phyloP scores from a whole-genome alignment of 768 basidiomycete species.

The Exsudoporus frostii region DNA sequence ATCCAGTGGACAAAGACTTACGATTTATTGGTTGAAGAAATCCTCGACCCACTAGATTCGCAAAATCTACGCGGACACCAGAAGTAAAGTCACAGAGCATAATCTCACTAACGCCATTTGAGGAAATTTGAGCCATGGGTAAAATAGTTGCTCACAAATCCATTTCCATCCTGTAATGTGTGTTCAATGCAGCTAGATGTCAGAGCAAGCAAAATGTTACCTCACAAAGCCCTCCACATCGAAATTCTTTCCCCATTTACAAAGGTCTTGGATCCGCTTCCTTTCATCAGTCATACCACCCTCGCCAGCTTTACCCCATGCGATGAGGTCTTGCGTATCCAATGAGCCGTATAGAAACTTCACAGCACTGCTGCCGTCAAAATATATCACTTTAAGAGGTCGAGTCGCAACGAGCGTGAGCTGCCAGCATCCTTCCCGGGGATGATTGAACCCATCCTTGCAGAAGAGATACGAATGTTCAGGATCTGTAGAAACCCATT shows the following conservation, averaged over 20 bases:
- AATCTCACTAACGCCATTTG: conserved; percentile 28
- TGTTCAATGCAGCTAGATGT: not conserved
- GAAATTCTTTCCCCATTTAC: conserved; percentile 41
- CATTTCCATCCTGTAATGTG: conserved; percentile 25
- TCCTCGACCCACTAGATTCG: conserved; percentile 3
- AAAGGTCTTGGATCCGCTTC: conserved; percentile 37
- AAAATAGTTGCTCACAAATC: conserved; percentile 26
- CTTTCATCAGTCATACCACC: conserved; percentile 28
- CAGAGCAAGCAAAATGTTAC: conserved; percentile 11
- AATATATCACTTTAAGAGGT: conserved; percentile 46
- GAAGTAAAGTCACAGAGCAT: conserved; percentile 34
- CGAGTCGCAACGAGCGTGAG: conserved; percentile 20
- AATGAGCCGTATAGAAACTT: conserved; percentile 41
- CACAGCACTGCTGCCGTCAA: conserved; percentile 49
- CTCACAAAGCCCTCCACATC: conserved; percentile 48
- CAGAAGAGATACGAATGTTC: conserved; percentile 42
- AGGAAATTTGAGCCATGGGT: not conserved
- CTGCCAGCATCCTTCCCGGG: conserved; percentile 13
- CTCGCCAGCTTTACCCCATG: conserved; percentile 35
- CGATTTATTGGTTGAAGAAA: rapidly evolving
- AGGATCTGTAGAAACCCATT: conserved; percentile 36
- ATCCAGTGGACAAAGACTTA: not conserved
- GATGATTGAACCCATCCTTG: not conserved
- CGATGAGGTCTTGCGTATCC: conserved; percentile 48
- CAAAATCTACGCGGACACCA: conserved; percentile 25